A percentile compares a stretch with the other conserved stretches of the same genome.
These are phyloP conservation scores for Cnidoscolus chayamansa DNA, from an alignment of 441 rosid genomes.

Conservation along the genomic window DNA sequence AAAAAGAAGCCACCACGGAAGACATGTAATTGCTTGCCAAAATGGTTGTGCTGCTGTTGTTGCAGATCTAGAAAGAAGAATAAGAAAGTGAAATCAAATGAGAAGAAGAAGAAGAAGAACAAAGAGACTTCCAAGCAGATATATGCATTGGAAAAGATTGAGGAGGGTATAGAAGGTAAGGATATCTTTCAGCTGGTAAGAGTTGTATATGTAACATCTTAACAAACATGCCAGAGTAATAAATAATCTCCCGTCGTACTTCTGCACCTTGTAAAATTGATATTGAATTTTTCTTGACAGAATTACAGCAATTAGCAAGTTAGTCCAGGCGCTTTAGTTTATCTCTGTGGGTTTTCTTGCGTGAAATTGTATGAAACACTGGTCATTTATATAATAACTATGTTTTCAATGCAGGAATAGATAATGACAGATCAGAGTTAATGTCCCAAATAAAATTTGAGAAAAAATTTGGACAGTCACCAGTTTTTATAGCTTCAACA, in stretches of 20 bases:
- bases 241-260: background rate
- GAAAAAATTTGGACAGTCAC: conserved; percentile 92
- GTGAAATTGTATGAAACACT: background rate
- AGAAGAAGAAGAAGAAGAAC: conserved; percentile 41
- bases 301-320: background rate
- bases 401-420: conserved; percentile 41
- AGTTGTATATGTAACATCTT: background rate
- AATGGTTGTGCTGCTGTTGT: conserved; percentile 67
- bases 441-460: conserved; percentile 69
- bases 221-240: background rate
- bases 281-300: conserved; percentile 1
- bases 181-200: conserved; percentile 1
- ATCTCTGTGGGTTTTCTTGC: background rate
- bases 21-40: conserved; percentile 91
- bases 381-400: background rate
- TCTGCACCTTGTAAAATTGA: background rate
- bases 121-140: conserved; percentile 72
- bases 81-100: conserved; percentile 49
- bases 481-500: conserved; percentile 78
- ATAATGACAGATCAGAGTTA: conserved; percentile 51
- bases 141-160: conserved; percentile 71
- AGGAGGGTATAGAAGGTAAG: conserved; percentile 75
- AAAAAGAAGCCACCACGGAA: conserved; percentile 74
- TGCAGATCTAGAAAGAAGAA: conserved; percentile 53
- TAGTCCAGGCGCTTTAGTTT: background rate